phyloP scores from a whole-genome alignment of 75 land plant species.

The Isoetes taiwanensis region DNA sequence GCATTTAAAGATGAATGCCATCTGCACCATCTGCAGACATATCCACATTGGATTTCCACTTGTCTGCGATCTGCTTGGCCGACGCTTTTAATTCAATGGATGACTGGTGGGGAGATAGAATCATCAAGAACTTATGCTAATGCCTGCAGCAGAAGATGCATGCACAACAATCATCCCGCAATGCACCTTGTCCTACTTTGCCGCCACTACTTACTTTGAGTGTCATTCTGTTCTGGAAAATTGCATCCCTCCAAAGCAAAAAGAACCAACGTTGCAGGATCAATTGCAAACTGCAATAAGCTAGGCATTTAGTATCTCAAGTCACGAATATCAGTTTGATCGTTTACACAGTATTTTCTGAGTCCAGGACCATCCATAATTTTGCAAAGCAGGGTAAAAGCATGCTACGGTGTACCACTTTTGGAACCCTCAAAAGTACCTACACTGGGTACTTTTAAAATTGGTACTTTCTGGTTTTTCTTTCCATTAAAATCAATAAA shows the following conservation, averaged over 20 bases:
- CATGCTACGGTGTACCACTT: no score
- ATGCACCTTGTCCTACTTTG: no score
- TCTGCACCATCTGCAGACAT: not conserved
- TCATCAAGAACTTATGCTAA: not conserved
- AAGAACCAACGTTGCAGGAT: not conserved
- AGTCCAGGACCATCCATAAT: slow-evolving; percentile 1
- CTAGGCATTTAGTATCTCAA: not conserved
- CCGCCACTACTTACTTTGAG: not conserved
- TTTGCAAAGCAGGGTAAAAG: no score
- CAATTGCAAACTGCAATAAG: not conserved
- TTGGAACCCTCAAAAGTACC: no score
- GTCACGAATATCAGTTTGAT: not conserved
- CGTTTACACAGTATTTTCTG: not conserved
- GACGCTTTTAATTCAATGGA: not conserved
- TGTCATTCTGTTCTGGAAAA: not conserved
- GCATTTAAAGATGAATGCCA: not conserved
- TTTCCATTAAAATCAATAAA: no score
- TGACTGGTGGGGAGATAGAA: not conserved
- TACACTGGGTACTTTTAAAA: no score
- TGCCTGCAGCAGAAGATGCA: not conserved
- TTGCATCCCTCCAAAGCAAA: not conserved
- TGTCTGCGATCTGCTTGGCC: not conserved
- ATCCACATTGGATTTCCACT: slow-evolving; percentile 2
- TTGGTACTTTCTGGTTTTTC: no score
- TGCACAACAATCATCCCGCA: not conserved